Base-by-base conservation (phyloP, 805 yeast genomes). In the Candida odintsovae region DNA sequence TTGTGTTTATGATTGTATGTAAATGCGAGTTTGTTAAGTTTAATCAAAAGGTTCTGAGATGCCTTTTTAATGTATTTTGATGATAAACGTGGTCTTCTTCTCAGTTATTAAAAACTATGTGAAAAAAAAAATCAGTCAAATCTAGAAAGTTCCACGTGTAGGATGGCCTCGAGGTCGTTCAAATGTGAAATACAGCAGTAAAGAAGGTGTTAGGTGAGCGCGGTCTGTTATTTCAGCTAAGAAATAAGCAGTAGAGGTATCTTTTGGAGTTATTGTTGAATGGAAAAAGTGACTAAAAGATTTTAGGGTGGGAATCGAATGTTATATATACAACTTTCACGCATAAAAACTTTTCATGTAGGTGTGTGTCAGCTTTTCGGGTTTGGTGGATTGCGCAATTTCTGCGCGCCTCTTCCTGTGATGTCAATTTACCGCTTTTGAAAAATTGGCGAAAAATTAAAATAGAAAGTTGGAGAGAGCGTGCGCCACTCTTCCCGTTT, bases 1-100 rank as follows among this genome's bases (percentile, higher is more conserved):
- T 59, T 26, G 16, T 49, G 23, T 21, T 16, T 22, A 9, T 41
- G 21, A 5, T 23, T 19, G 23, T 36, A 36, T 36, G 22, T 36
- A 16, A 25, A 36, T 36, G 39, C 36, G 16, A 33, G 16, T 33
- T 4, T 16, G 20, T 16, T 16, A 33, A 33, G 9, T n/a, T 11
- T n/a, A 16, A 9, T 16, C 5, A 33, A 33, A 18, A 16, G 36
- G 20, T 33, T 29, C 19, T 16, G 11, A 16, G 20, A 33, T n/a
- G 36, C 36, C 36, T 33, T 33, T 28, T 28, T 28, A 7, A 28
- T 13, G 31, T 28, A n/a, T 28, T 28, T 28, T 28, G 12, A 11
- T 19, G 13, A 8, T 16, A 33, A 33, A 33, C 36, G 36, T 33
- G 12, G 4, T 33, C 8, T 29, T 29, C 35, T 29, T 16, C 35